A percentile compares a stretch with the other conserved stretches of the same genome.
Evolutionary conservation across 1,284 basidiomycete genomes (phyloP).

Genomic region (Volvariella surrecta): DNA sequence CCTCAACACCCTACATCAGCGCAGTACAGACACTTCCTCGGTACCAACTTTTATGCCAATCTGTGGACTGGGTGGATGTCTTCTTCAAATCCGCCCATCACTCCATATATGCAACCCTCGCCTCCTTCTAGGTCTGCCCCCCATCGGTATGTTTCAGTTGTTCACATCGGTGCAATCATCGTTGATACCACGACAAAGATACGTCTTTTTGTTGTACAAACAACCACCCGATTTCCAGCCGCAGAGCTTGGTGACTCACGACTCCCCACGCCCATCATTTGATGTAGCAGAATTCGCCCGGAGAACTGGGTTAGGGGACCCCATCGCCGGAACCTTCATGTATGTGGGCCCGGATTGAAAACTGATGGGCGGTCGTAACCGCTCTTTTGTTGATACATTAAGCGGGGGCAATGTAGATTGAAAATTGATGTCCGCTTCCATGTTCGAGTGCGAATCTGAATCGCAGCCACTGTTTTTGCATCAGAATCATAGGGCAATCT

Average conservation of each 20-base stretch:
- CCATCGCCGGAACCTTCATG: slow-evolving; percentile 38
- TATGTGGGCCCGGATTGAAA: slow-evolving; percentile 26
- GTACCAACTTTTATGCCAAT: slow-evolving; percentile 29
- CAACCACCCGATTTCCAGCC: slow-evolving; percentile 28
- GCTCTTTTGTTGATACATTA: no score
- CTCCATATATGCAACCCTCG: slow-evolving; percentile 29
- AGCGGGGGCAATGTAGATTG: no score
- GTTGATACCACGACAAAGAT: slow-evolving; percentile 16
- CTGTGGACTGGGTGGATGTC: slow-evolving; percentile 13
- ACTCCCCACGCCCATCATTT: slow-evolving; percentile 25
- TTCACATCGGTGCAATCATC: no score
- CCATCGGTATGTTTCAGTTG: slow-evolving; percentile 29
- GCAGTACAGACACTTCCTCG: slow-evolving; percentile 37
- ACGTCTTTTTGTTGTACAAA: slow-evolving; percentile 32
- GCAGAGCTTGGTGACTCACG: slow-evolving; percentile 28
- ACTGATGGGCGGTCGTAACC: no score
- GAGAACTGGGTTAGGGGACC: slow-evolving; percentile 28
- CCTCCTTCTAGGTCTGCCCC: slow-evolving; percentile 38
- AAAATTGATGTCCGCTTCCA: no score
- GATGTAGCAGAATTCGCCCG: slow-evolving; percentile 32
- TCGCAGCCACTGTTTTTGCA: no score
- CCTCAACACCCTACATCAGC: slow-evolving; percentile 31
- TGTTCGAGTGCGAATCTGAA: no score
- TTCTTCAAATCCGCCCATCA: slow-evolving; percentile 28
- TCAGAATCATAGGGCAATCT: no score